Conservation (phyloP, 345 rosid species). For the Hirschfeldia incana region DNA sequence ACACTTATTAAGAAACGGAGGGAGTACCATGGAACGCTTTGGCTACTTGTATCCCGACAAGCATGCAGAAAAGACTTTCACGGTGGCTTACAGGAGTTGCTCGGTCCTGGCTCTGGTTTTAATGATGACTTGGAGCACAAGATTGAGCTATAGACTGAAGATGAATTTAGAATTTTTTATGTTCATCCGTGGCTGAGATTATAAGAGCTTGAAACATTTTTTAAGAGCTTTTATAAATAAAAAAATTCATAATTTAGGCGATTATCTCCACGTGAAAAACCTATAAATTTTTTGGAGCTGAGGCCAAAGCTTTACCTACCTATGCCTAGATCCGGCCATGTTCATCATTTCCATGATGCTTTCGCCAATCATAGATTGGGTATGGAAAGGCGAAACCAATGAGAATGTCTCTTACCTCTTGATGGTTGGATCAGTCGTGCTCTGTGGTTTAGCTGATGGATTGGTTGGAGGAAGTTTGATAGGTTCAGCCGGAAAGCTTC, state of each 20-base stretch:
- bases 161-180: conserved; percentile 70
- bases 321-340: conserved; percentile 41
- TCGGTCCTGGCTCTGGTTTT: conserved; percentile 63
- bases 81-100: conserved; percentile 86
- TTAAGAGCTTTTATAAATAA: no score
- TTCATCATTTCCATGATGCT: conserved; percentile 68
- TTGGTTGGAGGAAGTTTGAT: conserved; percentile 81
- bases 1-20: no score
- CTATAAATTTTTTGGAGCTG: no score
- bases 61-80: conserved; percentile 80
- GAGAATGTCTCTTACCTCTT: conserved; percentile 43
- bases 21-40: conserved; percentile 94
- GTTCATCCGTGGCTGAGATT: no score
- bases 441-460: conserved; percentile 87
- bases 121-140: conserved; percentile 56
- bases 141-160: conserved; percentile 54
- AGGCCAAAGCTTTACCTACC: no score
- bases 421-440: conserved; percentile 62
- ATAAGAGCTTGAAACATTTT: no score
- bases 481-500: conserved; percentile 87
- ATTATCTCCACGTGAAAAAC: no score
- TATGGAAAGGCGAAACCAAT: conserved; percentile 34
- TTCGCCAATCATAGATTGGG: conserved; percentile 69
- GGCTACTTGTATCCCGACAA: conserved; percentile 60
- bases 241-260: no score